Conservation (phyloP, 73 alveolate species). For the Tetrahymena borealis region DNA sequence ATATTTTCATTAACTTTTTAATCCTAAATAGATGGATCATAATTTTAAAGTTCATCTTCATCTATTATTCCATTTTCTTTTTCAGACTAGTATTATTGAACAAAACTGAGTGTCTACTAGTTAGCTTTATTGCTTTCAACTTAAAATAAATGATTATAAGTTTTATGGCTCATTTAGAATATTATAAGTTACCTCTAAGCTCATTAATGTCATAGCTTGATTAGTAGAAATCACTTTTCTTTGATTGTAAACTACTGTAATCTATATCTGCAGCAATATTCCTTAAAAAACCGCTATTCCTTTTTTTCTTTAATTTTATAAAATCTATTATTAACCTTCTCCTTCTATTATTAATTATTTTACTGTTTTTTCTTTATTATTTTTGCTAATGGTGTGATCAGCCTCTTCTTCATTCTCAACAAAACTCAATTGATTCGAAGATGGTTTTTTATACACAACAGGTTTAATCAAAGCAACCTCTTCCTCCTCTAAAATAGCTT, state of each 20-base stretch:
- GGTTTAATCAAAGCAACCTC: neutral
- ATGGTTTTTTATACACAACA: neutral
- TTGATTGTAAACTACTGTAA: neutral
- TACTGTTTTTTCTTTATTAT: neutral
- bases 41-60: neutral
- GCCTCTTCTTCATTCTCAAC: neutral
- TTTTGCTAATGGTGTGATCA: neutral
- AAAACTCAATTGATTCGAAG: neutral
- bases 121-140: neutral
- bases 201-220: neutral
- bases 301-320: neutral
- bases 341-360: neutral
- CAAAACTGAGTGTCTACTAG: neutral
- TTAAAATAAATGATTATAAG: neutral
- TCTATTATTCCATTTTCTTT: neutral
- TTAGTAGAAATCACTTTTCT: neutral
- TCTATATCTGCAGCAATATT: neutral
- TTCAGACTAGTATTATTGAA: neutral
- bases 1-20: neutral
- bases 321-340: neutral
- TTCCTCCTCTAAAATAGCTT: neutral
- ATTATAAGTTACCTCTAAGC: neutral
- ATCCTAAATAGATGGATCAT: neutral
- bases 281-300: neutral
- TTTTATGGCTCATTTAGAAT: neutral